A percentile compares a stretch with the other conserved stretches of the same genome.
Evolutionary conservation across 495 filamentous ascomycete species (phyloP).

Genomic region (Cercophora samala): DNA sequence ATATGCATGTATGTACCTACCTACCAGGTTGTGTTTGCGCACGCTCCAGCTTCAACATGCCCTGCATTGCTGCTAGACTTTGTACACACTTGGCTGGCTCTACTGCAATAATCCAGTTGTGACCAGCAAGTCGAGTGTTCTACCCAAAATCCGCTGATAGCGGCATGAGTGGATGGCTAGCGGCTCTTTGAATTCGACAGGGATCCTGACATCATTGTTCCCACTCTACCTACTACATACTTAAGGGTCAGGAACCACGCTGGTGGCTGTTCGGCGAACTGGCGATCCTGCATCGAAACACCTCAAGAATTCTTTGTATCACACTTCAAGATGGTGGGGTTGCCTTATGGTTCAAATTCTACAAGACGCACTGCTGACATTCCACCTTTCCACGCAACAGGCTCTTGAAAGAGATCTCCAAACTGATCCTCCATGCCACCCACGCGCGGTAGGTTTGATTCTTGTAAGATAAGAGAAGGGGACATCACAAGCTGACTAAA

Average conservation of each 20-base stretch:
- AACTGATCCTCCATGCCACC: conserved; percentile 79
- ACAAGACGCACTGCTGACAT: not conserved
- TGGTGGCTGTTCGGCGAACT: not conserved
- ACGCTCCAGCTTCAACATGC: no score
- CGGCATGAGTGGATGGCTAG: not conserved
- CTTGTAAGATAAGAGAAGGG: conserved; percentile 7
- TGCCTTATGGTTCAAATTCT: not conserved
- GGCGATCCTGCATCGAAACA: not conserved
- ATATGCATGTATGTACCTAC: no score
- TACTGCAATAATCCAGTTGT: no score
- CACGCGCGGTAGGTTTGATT: conserved; percentile 67
- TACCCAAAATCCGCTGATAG: not conserved
- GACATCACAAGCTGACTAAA: conserved; percentile 10
- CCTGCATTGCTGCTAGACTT: no score
- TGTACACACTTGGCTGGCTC: no score
- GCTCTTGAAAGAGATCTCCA: conserved; percentile 64
- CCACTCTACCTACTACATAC: no score
- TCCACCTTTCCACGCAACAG: conserved; percentile 16
- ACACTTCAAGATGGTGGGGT: not conserved
- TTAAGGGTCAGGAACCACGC: not conserved
- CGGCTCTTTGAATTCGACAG: not conserved
- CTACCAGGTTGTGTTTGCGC: no score
- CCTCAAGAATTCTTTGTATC: not conserved
- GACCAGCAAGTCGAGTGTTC: no score
- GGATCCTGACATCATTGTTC: conserved; percentile 11